Evolutionary conservation across 2,329 filamentous ascomycete genomes (phyloP).

Genomic region (Xylaria sp.): DNA sequence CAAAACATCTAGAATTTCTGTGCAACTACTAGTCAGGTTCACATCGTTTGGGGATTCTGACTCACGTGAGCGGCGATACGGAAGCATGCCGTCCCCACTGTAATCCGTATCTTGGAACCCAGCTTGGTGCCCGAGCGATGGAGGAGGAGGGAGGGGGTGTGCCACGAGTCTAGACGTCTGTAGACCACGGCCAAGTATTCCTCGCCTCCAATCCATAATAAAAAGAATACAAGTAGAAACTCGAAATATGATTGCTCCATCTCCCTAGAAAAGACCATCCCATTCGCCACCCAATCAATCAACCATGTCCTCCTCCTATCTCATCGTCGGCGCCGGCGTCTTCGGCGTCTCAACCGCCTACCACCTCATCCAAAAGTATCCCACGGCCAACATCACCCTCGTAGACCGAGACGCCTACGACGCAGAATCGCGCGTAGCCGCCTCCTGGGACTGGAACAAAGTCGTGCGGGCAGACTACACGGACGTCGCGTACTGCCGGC

Average conservation of each 20-base stretch:
- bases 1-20: neutral
- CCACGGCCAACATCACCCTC: slow-evolving; percentile 48
- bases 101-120: too few species aligned
- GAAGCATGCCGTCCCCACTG: neutral
- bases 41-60: neutral
- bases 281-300: neutral
- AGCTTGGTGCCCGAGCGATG: too few species aligned
- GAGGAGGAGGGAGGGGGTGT: too few species aligned
- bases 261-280: neutral
- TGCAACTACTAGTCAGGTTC: neutral
- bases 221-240: neutral
- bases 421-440: slow-evolving; percentile 45
- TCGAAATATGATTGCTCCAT: neutral
- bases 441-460: slow-evolving; percentile 71
- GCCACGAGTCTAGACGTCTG: neutral
- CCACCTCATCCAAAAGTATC: slow-evolving; percentile 50
- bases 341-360: slow-evolving; percentile 66
- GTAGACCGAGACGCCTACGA: slow-evolving; percentile 53
- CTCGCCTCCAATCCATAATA: neutral
- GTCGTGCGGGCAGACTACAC: slow-evolving; percentile 66
- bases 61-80: neutral
- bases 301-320: slow-evolving; percentile 35
- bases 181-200: neutral
- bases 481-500: slow-evolving; percentile 56
- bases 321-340: slow-evolving; percentile 61